These are phyloP conservation scores for Plasmodium coatneyi DNA, from an alignment of 169 alveolate genomes.

Conservation along the genomic window DNA sequence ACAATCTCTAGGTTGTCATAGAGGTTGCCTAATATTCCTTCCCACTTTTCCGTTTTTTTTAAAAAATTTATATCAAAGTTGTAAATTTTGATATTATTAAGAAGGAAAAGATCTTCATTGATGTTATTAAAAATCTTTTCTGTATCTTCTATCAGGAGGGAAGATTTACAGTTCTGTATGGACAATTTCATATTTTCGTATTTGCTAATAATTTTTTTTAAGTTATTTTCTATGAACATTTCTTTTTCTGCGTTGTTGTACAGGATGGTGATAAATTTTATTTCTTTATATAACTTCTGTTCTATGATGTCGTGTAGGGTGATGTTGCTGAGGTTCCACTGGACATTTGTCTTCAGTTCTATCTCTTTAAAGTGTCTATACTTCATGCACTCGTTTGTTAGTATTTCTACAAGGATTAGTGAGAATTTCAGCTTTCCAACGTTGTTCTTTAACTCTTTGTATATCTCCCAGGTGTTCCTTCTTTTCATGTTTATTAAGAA, in stretches of 20 bases:
- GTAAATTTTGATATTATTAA: slow-evolving; percentile 70
- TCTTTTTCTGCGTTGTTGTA: slow-evolving; percentile 74
- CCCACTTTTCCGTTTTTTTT: slow-evolving; percentile 91
- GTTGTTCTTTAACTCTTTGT: slow-evolving; percentile 65
- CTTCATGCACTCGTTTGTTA: slow-evolving; percentile 70
- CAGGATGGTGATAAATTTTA: slow-evolving; percentile 44
- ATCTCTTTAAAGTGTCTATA: slow-evolving; percentile 73
- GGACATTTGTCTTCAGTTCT: slow-evolving; percentile 46
- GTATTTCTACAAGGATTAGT: slow-evolving; percentile 67
- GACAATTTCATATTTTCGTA: slow-evolving; percentile 61
- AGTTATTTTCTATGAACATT: slow-evolving; percentile 54
- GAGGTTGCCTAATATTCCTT: slow-evolving; percentile 88
- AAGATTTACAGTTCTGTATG: slow-evolving; percentile 31
- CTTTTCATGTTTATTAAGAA: slow-evolving; percentile 62
- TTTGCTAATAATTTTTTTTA: slow-evolving; percentile 61
- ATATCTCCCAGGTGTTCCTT: slow-evolving; percentile 69
- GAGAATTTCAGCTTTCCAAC: slow-evolving; percentile 71
- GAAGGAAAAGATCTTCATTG: slow-evolving; percentile 69
- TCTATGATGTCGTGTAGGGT: slow-evolving; percentile 68
- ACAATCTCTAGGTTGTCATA: slow-evolving; percentile 93
- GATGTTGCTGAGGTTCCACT: slow-evolving; percentile 59
- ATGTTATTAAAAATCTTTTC: slow-evolving; percentile 57
- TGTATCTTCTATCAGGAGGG: slow-evolving; percentile 19
- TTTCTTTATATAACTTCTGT: slow-evolving; percentile 63
- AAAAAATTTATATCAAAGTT: slow-evolving; percentile 73